Evolutionary conservation across 2,329 filamentous ascomycete species (phyloP).

Genomic region (Calonectria ilicicola): DNA sequence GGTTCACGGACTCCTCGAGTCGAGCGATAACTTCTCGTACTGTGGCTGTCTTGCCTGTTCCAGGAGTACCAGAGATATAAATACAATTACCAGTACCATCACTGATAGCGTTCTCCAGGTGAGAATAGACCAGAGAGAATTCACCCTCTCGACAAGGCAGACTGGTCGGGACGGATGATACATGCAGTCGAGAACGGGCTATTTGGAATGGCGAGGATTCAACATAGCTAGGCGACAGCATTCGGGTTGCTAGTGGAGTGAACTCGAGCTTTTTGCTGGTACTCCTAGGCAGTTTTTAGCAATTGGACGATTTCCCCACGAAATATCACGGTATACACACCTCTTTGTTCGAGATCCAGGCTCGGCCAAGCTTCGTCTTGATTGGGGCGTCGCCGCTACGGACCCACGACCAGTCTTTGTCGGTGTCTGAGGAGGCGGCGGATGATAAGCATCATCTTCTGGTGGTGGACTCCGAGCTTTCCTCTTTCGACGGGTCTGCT

Average conservation of each 20-base stretch:
- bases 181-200: slow-evolving; percentile 89
- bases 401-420: slow-evolving; percentile 48
- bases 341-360: slow-evolving; percentile 49
- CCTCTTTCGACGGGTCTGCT: slow-evolving; percentile 64
- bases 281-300: slow-evolving; percentile 59
- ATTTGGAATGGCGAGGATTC: slow-evolving; percentile 91
- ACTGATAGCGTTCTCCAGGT: slow-evolving; percentile 93
- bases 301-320: not conserved
- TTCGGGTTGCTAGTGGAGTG: slow-evolving; percentile 90
- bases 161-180: slow-evolving; percentile 89
- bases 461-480: slow-evolving; percentile 48
- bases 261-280: slow-evolving; percentile 84
- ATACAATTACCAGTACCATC: slow-evolving; percentile 96
- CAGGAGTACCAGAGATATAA: slow-evolving; percentile 98
- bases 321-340: slow-evolving; percentile 26
- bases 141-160: slow-evolving; percentile 93
- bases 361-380: slow-evolving; percentile 44
- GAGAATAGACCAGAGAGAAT: slow-evolving; percentile 91
- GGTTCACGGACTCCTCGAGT: slow-evolving; percentile 86
- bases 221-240: slow-evolving; percentile 80
- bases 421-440: slow-evolving; percentile 51
- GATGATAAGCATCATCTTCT: slow-evolving; percentile 46
- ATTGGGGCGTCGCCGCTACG: slow-evolving; percentile 45
- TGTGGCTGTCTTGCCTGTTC: slow-evolving; percentile 97
- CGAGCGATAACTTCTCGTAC: slow-evolving; percentile 94